Evolutionary conservation across 2,329 filamentous ascomycete species (phyloP), one percentile per base, ranked within the genome.

Genomic region (Penicillium sp.): DNA sequence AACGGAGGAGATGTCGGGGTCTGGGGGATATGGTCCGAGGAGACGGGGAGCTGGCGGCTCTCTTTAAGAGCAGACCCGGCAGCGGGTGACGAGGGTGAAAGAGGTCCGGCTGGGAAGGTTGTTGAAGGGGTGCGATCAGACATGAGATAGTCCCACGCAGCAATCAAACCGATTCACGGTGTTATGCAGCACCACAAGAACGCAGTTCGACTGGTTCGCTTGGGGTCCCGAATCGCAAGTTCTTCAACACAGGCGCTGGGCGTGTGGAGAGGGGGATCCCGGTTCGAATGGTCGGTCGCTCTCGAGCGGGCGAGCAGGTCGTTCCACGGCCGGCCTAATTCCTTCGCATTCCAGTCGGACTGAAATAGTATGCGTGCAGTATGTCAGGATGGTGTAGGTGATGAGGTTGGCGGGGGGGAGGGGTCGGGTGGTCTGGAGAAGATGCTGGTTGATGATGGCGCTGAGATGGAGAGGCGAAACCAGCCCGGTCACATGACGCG

Each of bases 1-100:
- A 80, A 82, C 75, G 78, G 77, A 79, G 78, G 76, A 63, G 79
- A 81, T 71, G 75, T 78, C 66, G 76, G 76, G 40, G 76, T 76
- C 62, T 77, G 75, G 38, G 76, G 76, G 35, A 72, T 72, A 59
- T 74, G 72, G 61, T 73, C 75, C 67, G 69, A 73, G 56, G 73
- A 68, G 65, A 70, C 63, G 56, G 65, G 66, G 26, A 71, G 68
- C 55, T 68, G 68, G 55, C 58, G 65, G 61, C 66, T 73, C 68
- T 74, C 75, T 72, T 81, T 81, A 53, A 76, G 65, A 56, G 76
- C 65, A 68, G 72, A 73, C 56, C 73, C 77, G 61, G 73, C 70
- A 60, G 78, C 72, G 60, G 79, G 77, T 68, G 79, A 81, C 22
- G 78, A 75, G 62, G 79, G 79, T 61, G 79, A 81, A 65, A 75